Percentiles rank a stretch among this genome's conserved stretches.
phyloP scores from a whole-genome alignment of 257 asterid species.

The Nicotiana obtusifolia region DNA sequence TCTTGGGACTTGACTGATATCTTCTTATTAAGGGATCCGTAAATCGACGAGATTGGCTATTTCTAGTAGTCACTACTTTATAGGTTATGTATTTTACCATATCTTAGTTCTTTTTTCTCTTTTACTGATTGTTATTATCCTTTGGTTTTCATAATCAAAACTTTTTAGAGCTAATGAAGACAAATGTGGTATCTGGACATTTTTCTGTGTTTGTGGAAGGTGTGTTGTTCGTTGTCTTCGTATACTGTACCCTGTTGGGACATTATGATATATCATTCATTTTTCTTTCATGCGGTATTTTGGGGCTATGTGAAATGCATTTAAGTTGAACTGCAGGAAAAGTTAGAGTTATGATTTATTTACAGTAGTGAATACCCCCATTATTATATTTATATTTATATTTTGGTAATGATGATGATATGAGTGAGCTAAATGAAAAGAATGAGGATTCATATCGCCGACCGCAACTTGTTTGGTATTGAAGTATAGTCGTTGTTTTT shows the following conservation, averaged over 20 bases:
- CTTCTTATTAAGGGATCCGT: background rate
- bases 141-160: background rate
- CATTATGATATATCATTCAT: background rate
- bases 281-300: conserved; percentile 1
- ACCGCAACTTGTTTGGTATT: background rate
- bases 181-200: background rate
- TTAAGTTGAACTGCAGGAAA: background rate
- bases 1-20: background rate
- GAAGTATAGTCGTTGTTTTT: background rate
- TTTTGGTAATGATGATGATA: too few relatives aligned
- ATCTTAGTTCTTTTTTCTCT: background rate
- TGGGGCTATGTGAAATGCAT: background rate
- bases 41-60: background rate
- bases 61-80: background rate
- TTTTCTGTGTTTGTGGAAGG: background rate
- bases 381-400: too few relatives aligned
- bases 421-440: too few relatives aligned
- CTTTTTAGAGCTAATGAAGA: background rate
- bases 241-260: background rate
- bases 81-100: background rate
- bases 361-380: background rate
- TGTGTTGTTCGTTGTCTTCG: background rate
- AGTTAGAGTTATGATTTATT: background rate
- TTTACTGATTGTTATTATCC: background rate
- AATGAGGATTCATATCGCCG: background rate